Conservation (phyloP, 441 rosid species). For the Pelargonium myrrhifolium region DNA sequence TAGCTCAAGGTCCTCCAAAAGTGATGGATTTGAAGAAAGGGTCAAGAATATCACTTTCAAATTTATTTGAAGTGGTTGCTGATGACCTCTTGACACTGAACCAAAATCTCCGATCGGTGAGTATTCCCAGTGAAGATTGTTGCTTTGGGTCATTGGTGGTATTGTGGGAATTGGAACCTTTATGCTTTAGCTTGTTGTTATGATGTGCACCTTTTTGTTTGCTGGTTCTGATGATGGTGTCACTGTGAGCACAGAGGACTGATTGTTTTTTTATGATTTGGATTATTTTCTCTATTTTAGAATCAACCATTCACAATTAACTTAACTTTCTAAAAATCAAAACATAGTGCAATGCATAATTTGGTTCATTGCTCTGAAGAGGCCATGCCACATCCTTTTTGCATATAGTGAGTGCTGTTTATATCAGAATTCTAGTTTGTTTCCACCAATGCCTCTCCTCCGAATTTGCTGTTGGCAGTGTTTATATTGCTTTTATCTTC, state of each 20-base stretch:
- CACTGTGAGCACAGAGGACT: neutral
- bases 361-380: neutral
- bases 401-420: too few relatives aligned
- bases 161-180: neutral
- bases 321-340: neutral
- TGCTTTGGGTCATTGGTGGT: neutral
- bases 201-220: neutral
- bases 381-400: too few relatives aligned
- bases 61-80: constrained; percentile 64
- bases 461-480: too few relatives aligned
- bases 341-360: neutral
- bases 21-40: constrained; percentile 45
- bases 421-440: too few relatives aligned
- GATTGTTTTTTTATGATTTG: too few relatives aligned
- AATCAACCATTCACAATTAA: too few relatives aligned
- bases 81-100: constrained; percentile 69
- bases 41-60: constrained; percentile 44
- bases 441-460: too few relatives aligned
- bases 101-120: constrained; percentile 74
- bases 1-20: constrained; percentile 38
- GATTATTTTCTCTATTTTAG: too few relatives aligned
- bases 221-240: neutral
- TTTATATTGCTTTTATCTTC: too few relatives aligned
- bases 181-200: neutral
- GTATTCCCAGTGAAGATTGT: constrained; percentile 21